These are phyloP conservation scores for Onygenales sp. DNA, from an alignment of 2,329 filamentous ascomycete genomes.

Conservation along the genomic window DNA sequence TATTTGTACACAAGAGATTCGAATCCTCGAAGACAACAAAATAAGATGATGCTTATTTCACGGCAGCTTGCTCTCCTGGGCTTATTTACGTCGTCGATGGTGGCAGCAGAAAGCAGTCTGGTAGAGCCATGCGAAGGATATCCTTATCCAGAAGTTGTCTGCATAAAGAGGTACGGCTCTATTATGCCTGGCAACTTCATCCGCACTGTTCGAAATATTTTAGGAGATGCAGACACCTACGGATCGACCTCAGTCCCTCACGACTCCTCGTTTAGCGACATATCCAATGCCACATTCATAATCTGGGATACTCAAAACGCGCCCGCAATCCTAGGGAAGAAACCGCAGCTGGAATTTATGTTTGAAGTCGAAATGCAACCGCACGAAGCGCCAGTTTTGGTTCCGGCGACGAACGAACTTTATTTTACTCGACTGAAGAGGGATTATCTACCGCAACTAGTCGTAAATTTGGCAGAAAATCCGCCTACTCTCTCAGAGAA, in stretches of 20 bases:
- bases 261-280: conserved; percentile 21
- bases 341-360: conserved; percentile 28
- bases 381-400: conserved; percentile 36
- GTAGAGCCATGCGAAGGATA: neutral
- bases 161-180: neutral
- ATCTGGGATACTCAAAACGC: conserved; percentile 30
- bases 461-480: conserved; percentile 34
- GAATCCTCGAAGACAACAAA: no score
- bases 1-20: no score
- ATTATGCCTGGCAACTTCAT: conserved; percentile 20
- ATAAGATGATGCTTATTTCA: no score
- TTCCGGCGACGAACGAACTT: conserved; percentile 31
- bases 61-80: no score
- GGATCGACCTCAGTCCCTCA: conserved; percentile 24
- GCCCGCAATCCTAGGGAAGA: conserved; percentile 26
- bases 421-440: conserved; percentile 29
- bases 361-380: conserved; percentile 29
- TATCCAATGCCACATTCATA: conserved; percentile 27
- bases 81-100: no score
- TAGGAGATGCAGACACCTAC: conserved; percentile 17
- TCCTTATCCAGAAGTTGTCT: neutral
- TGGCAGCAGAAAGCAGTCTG: neutral
- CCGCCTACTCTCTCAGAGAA: conserved; percentile 31
- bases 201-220: conserved; percentile 19
- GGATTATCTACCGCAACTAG: conserved; percentile 29